phyloP scores from a whole-genome alignment of 441 rosid genomes.

The Hura crepitans region DNA sequence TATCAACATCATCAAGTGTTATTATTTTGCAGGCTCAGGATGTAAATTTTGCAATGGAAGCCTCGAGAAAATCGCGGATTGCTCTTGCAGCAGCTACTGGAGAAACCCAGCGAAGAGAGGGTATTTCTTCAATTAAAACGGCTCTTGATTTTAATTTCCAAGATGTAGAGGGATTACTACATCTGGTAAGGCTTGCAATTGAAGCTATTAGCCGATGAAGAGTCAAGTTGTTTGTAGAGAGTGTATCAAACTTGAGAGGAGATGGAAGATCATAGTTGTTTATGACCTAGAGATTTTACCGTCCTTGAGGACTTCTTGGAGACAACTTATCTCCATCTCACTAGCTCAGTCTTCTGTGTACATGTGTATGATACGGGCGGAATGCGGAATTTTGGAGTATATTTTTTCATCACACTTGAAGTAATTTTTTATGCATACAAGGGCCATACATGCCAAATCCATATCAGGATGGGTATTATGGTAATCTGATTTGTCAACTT shows the following conservation, averaged over 20 bases:
- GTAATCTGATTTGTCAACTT: constrained; percentile 21
- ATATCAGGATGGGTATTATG: constrained; percentile 21
- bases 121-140: constrained; percentile 54
- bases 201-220: constrained; percentile 64
- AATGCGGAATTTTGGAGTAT: constrained; percentile 20
- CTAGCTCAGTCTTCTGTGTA: constrained; percentile 22
- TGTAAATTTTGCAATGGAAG: constrained; percentile 82
- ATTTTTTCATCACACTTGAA: constrained; percentile 27
- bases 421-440: constrained; percentile 23
- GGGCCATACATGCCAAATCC: constrained; percentile 25
- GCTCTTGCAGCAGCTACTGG: constrained; percentile 62
- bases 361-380: constrained; percentile 30
- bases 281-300: constrained; percentile 19
- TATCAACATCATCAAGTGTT: constrained; percentile 15
- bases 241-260: constrained; percentile 22
- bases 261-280: constrained; percentile 12
- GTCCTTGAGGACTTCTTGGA: constrained; percentile 19
- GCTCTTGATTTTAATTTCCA: constrained; percentile 97
- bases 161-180: constrained; percentile 76
- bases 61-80: constrained; percentile 71
- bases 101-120: constrained; percentile 54
- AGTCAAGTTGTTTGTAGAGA: constrained; percentile 29
- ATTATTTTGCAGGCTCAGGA: constrained; percentile 67
- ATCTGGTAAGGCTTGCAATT: constrained; percentile 73
- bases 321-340: constrained; percentile 13